Evolutionary conservation across 129 eudicot genomes (phyloP).

Genomic region (Centaurea solstitialis): DNA sequence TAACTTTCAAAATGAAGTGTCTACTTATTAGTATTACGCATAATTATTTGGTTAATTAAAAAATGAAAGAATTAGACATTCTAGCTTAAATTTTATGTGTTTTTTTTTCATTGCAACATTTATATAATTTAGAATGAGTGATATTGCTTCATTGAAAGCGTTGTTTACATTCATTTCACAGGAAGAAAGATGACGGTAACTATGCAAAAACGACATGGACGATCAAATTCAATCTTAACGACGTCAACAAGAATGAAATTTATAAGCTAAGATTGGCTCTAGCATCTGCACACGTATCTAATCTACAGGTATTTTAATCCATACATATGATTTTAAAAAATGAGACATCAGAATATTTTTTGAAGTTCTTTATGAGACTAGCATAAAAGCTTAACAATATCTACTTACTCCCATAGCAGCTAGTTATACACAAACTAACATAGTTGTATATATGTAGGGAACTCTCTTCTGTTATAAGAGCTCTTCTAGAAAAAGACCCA

Average conservation of each 20-base stretch:
- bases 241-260: conserved; percentile 31
- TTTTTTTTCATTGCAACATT: no score
- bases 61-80: no score
- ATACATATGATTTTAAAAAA: not conserved
- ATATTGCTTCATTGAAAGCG: not conserved
- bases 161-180: conserved; percentile 15
- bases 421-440: no score
- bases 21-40: not conserved
- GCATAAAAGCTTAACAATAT: no score
- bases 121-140: not conserved
- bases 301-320: conserved; percentile 43
- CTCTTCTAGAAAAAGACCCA: not conserved
- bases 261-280: conserved; percentile 61
- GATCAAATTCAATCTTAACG: conserved; percentile 53
- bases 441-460: no score
- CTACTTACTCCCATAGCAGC: not conserved
- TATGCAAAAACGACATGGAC: conserved; percentile 73
- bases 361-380: not conserved
- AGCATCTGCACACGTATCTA: conserved; percentile 59
- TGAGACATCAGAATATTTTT: not conserved
- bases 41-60: no score
- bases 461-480: not conserved
- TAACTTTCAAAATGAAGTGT: not conserved
- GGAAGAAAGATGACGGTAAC: conserved; percentile 40
- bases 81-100: not conserved